Conservation (phyloP, 1,139 yeast species). For the Diutina ranongensis region DNA sequence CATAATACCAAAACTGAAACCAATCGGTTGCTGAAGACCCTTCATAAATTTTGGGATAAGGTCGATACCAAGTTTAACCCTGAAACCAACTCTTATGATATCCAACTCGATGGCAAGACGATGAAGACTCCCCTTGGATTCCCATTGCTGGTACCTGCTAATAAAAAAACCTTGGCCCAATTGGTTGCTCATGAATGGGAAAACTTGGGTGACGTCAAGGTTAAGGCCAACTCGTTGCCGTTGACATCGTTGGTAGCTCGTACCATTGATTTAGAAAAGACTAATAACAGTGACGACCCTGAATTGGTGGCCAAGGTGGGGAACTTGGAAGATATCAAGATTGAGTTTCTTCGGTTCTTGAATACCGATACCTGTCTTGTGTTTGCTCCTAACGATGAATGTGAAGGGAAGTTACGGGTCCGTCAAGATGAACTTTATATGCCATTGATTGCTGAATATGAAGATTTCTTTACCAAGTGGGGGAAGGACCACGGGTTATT, state of each 20-base stretch:
- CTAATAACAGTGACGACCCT: constrained; percentile 19
- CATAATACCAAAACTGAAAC: constrained; percentile 48
- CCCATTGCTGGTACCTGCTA: constrained; percentile 49
- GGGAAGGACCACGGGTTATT: constrained; percentile 21
- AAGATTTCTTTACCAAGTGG: constrained; percentile 42
- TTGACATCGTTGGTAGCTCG: constrained; percentile 80
- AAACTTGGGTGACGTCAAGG: constrained; percentile 53
- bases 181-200: constrained; percentile 86
- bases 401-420: constrained; percentile 66
- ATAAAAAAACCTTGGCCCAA: constrained; percentile 55
- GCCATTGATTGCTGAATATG: constrained; percentile 63
- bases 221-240: constrained; percentile 75
- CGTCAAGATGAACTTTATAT: constrained; percentile 68
- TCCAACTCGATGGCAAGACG: constrained; percentile 65
- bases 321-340: constrained; percentile 40
- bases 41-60: constrained; percentile 70
- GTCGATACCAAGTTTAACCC: constrained; percentile 24
- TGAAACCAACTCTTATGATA: constrained; percentile 24
- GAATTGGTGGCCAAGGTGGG: constrained; percentile 53
- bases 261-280: constrained; percentile 56
- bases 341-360: constrained; percentile 59
- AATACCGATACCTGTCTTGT: constrained; percentile 91
- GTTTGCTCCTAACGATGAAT: constrained; percentile 72
- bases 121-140: constrained; percentile 80
- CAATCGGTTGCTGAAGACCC: constrained; percentile 58